phyloP scores from a whole-genome alignment of 306 rosid species.

The Quercus alba region DNA sequence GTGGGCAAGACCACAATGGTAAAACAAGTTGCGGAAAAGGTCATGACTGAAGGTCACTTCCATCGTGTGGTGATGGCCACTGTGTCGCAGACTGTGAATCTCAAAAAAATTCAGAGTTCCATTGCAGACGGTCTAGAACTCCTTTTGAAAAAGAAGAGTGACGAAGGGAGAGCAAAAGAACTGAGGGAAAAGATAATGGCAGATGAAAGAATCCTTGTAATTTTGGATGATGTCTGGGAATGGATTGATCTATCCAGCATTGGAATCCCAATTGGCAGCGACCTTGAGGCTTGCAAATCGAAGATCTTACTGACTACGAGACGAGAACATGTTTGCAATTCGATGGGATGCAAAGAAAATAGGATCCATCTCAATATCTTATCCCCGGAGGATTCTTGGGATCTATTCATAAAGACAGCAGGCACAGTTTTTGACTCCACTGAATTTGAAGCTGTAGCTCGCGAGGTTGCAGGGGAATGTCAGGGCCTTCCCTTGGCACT shows the following conservation, averaged over 20 bases:
- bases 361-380: background rate
- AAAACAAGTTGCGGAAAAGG: too few species aligned
- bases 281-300: background rate
- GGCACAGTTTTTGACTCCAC: background rate
- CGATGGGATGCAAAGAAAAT: constrained; percentile 7
- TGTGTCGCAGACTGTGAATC: background rate
- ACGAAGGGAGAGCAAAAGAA: background rate
- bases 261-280: constrained; percentile 5
- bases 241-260: too few species aligned
- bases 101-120: background rate
- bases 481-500: constrained; percentile 28
- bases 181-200: background rate
- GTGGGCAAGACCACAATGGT: too few species aligned
- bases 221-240: constrained; percentile 12
- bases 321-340: background rate
- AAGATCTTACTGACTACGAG: constrained; percentile 20
- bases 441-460: constrained; percentile 3
- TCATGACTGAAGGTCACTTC: too few species aligned
- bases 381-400: constrained; percentile 10
- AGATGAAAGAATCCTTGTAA: constrained; percentile 2
- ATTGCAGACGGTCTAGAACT: background rate
- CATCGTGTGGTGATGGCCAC: background rate
- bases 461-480: constrained; percentile 20
- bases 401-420: constrained; percentile 10
- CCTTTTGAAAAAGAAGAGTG: background rate